Percentiles rank a stretch among this genome's conserved stretches.
These are phyloP conservation scores for Chlamydomonas schloesseri DNA, from an alignment of 139 green algal species.

Conservation along the genomic window DNA sequence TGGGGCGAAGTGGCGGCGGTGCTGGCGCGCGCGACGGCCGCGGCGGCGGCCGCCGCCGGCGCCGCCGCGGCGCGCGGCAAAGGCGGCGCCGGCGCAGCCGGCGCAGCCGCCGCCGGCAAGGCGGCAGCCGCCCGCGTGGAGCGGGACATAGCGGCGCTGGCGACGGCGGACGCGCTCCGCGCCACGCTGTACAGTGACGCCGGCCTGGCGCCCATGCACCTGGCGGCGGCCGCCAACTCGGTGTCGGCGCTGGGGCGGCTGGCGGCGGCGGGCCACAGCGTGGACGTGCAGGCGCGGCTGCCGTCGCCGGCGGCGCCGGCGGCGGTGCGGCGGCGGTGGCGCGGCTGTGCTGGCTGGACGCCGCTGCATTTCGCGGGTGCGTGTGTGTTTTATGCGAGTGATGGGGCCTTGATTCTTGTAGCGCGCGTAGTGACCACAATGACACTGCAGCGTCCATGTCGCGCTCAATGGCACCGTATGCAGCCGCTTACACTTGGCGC, in stretches of 20 bases:
- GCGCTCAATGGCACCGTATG: no score
- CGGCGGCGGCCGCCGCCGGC: no score
- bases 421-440: no score
- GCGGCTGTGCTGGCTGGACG: conserved; percentile 8
- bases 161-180: neutral
- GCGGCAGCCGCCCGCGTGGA: neutral
- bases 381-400: no score
- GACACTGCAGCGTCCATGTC: no score
- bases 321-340: neutral
- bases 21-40: neutral
- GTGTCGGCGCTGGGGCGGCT: conserved; percentile 5
- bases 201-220: conserved; percentile 7
- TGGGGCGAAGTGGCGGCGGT: neutral
- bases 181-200: no score
- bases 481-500: no score
- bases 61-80: no score
- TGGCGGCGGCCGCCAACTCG: neutral
- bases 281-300: neutral
- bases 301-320: no score
- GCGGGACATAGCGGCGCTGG: neutral
- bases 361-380: conserved; percentile 22
- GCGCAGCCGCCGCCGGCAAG: no score
- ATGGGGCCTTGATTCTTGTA: no score
- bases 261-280: neutral
- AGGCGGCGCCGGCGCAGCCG: no score